Evolutionary conservation across 352 stramenopile genomes (phyloP).

Genomic region (Phytopythium mirpurense): DNA sequence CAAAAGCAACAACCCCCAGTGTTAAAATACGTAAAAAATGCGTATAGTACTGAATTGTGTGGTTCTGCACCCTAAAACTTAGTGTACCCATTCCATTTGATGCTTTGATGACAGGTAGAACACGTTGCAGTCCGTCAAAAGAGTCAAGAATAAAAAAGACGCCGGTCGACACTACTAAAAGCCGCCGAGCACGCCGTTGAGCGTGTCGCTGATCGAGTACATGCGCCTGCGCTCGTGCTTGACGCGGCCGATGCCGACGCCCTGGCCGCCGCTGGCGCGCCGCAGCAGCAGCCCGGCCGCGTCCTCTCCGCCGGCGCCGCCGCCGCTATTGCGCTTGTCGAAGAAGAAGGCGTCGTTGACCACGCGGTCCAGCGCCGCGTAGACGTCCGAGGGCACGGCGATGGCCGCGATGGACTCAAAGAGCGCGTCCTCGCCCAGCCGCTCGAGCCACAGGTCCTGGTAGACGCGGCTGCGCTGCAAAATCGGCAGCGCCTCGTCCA

Average conservation of each 20-base stretch:
- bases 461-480: constrained; percentile 65
- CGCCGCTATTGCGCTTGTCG: constrained; percentile 37
- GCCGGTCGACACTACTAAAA: too few relatives aligned
- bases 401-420: constrained; percentile 64
- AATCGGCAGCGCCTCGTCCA: constrained; percentile 73
- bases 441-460: constrained; percentile 50
- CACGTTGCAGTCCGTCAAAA: too few relatives aligned
- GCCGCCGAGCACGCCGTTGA: constrained; percentile 66
- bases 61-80: too few relatives aligned
- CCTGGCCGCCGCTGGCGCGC: constrained; percentile 46
- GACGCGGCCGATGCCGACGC: constrained; percentile 59
- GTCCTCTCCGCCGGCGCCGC: constrained; percentile 8
- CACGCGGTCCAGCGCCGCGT: constrained; percentile 61
- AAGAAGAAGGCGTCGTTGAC: constrained; percentile 87
- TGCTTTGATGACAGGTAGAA: too few relatives aligned
- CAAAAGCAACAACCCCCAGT: too few relatives aligned
- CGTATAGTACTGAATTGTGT: too few relatives aligned
- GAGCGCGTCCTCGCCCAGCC: constrained; percentile 61
- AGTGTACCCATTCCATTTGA: too few relatives aligned
- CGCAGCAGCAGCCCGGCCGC: constrained; percentile 12
- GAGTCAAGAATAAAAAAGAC: too few relatives aligned
- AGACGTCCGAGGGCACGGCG: constrained; percentile 60
- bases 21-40: too few relatives aligned
- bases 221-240: constrained; percentile 64
- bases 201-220: constrained; percentile 72